Evolutionary conservation across 345 rosid species (phyloP).

Genomic region (Eucalyptus lansdowneana): DNA sequence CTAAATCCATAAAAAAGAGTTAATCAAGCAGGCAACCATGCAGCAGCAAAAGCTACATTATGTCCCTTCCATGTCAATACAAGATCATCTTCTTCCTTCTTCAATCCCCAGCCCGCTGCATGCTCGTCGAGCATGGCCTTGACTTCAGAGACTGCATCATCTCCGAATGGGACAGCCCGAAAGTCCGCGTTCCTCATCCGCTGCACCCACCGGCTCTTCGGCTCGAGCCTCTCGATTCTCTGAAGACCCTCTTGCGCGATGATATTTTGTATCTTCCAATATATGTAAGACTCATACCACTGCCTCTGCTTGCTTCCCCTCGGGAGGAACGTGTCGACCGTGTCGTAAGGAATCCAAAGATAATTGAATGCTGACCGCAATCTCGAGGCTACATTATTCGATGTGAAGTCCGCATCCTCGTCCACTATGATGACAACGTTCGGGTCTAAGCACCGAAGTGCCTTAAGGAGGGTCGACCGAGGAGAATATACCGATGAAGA

Average conservation of each 20-base stretch:
- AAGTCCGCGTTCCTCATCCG: conserved; percentile 59
- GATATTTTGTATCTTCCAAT: conserved; percentile 88
- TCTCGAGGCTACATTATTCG: conserved; percentile 43
- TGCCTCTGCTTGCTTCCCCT: conserved; percentile 62
- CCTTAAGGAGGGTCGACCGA: conserved; percentile 43
- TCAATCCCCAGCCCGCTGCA: conserved; percentile 89
- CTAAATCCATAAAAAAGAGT: not conserved
- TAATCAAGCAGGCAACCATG: conserved; percentile 52
- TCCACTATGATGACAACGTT: conserved; percentile 58
- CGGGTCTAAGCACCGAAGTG: conserved; percentile 52
- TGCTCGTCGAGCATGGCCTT: conserved; percentile 81
- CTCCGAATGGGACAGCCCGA: conserved; percentile 31
- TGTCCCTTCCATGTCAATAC: conserved; percentile 96
- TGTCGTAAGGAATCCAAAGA: conserved; percentile 90
- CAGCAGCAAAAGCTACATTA: conserved; percentile 81
- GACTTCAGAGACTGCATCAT: conserved; percentile 47
- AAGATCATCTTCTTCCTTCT: conserved; percentile 72
- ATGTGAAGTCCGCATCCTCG: conserved; percentile 77
- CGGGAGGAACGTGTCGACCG: conserved; percentile 60
- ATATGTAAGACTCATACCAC: conserved; percentile 70
- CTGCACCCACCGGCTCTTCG: conserved; percentile 61
- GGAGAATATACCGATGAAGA: conserved; percentile 16
- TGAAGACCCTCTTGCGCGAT: conserved; percentile 59
- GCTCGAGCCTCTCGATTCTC: conserved; percentile 74
- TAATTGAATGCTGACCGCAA: conserved; percentile 61